Evolutionary conservation across 108 stramenopile genomes (phyloP), one percentile per base, ranked within the genome.

Genomic region (Aurantiochytrium sp.): DNA sequence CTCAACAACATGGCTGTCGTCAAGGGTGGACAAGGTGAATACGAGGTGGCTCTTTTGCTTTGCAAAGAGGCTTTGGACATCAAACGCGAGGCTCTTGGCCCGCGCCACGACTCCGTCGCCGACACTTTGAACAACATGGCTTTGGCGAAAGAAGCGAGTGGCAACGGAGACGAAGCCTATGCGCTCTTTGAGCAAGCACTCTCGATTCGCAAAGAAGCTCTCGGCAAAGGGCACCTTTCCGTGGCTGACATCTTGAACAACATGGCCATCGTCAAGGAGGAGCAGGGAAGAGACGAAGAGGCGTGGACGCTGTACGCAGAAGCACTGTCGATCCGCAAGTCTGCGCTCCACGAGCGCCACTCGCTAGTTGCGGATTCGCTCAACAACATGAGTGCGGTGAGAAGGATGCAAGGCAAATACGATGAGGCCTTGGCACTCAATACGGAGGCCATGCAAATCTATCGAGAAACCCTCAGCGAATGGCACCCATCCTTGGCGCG

Each of bases 1-100:
- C 73, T 83, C 49, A 83, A 83, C 73, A 83, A 83, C n/a, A 47
- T 83, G 49, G 73, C 73, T 16, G 73, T 47, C 21, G n/a, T 28
- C 23, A n/a, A 25, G 49, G 10, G 18, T 10, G 73, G 5, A 16
- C 73, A 51, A n/a, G 49, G 51, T n/a, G 8, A 23, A n/a, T 53
- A 51, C 23, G 44, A 10, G 16, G 49, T 0, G 51, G 6, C 73
- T 5, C 23, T 51, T 6, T 12, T 14, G 23, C 73, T 51, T 5
- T 83, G 8, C 28, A 28, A 83, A n/a, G 73, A 47, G 23, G 73
- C 73, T 5, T 44, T 83, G 43, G 44, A 47, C 8, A 83, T 83
- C 51, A 51, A 83, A 12, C 44, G 23, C 5, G 21, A 23, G 5
- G 51, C 21, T 10, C 51, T 51, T 10, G 73, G 73, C n/a, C 5